Percentiles rank a stretch among this genome's conserved stretches.
These are phyloP conservation scores for Malassezia vespertilionis DNA, from an alignment of 1,284 basidiomycete genomes.

Conservation along the genomic window DNA sequence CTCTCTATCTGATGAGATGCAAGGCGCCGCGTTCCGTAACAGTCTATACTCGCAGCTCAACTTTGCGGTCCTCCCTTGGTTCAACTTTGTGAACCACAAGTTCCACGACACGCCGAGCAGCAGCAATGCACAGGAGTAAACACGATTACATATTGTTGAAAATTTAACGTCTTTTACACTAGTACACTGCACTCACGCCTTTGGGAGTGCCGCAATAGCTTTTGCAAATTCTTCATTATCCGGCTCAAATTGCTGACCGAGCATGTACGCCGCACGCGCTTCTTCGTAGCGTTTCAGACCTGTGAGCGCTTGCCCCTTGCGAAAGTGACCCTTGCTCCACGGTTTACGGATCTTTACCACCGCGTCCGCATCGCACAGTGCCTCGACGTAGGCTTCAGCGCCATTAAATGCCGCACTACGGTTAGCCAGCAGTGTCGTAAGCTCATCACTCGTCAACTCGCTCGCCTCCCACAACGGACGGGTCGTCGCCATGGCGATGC, in stretches of 20 bases:
- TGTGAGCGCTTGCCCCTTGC: slow-evolving; percentile 74
- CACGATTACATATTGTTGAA: no score
- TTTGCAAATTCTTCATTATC: slow-evolving; percentile 52
- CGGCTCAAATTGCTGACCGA: slow-evolving; percentile 82
- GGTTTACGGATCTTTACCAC: slow-evolving; percentile 71
- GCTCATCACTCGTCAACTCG: slow-evolving; percentile 72
- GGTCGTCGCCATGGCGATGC: slow-evolving; percentile 67
- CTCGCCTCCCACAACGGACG: slow-evolving; percentile 82
- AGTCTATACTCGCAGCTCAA: slow-evolving; percentile 69
- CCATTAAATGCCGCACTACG: slow-evolving; percentile 75
- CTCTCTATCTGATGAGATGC: slow-evolving; percentile 72
- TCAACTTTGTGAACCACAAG: slow-evolving; percentile 45
- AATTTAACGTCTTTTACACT: no score
- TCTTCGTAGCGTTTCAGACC: slow-evolving; percentile 64
- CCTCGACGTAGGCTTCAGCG: slow-evolving; percentile 64
- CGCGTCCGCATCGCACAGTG: slow-evolving; percentile 79
- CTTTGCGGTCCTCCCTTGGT: slow-evolving; percentile 45
- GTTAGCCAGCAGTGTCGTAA: slow-evolving; percentile 78
- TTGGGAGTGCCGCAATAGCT: slow-evolving; percentile 7
- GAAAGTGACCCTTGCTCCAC: slow-evolving; percentile 92
- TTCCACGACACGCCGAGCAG: slow-evolving; percentile 26
- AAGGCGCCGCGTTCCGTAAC: slow-evolving; percentile 77
- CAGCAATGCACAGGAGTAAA: no score
- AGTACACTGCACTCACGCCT: no score
- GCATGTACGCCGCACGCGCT: slow-evolving; percentile 67